phyloP scores from a whole-genome alignment of 2,329 filamentous ascomycete species.

The Pseudonectria foliicola region DNA sequence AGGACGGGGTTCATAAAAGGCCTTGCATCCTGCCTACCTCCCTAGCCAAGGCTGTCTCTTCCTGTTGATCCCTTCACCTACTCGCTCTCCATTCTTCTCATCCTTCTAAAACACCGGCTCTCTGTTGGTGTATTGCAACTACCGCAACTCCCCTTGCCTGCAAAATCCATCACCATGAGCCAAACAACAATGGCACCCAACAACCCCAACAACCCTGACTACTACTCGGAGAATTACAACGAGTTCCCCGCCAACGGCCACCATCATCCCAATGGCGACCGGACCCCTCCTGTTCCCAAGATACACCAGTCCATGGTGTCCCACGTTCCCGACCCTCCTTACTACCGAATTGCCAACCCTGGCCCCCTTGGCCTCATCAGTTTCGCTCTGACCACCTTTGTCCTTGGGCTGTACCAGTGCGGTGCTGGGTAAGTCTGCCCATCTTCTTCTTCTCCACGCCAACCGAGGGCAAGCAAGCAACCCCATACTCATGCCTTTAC shows the following conservation, averaged over 20 bases:
- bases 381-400: constrained; percentile 60
- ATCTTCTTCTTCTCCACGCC: background rate
- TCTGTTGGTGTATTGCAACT: no score
- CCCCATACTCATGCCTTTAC: background rate
- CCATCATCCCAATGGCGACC: constrained; percentile 5
- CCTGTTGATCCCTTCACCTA: no score
- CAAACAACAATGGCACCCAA: constrained; percentile 14
- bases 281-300: constrained; percentile 7
- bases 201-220: constrained; percentile 16
- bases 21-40: no score
- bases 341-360: constrained; percentile 49
- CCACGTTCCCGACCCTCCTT: constrained; percentile 26
- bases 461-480: no score
- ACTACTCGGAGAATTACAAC: constrained; percentile 17
- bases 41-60: no score
- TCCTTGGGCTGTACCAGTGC: constrained; percentile 42
- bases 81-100: no score
- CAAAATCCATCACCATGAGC: background rate
- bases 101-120: no score
- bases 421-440: constrained; percentile 40
- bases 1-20: no score
- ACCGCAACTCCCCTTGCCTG: no score
- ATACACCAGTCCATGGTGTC: constrained; percentile 29
- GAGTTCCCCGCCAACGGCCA: constrained; percentile 9
- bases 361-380: constrained; percentile 53